Conservation (phyloP, 371 early-diverging fungal species). For the Mortierella sp. region DNA sequence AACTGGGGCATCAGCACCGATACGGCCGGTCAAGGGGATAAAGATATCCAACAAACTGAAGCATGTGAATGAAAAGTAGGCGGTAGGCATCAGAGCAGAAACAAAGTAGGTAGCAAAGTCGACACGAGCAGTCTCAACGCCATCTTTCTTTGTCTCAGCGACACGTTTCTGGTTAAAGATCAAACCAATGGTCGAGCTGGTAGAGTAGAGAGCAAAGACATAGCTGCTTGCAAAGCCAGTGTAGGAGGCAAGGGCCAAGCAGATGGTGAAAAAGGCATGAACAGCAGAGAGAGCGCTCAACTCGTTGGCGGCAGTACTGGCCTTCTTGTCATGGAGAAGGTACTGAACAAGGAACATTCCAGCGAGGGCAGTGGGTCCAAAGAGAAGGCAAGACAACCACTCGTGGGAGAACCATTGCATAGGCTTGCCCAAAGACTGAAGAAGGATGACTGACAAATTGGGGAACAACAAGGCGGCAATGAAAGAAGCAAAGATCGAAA, state of each 20-base stretch:
- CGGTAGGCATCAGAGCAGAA: constrained; percentile 56
- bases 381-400: constrained; percentile 70
- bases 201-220: constrained; percentile 39
- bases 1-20: constrained; percentile 77
- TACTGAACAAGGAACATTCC: constrained; percentile 66
- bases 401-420: constrained; percentile 79
- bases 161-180: constrained; percentile 28
- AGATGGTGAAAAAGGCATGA: constrained; percentile 32
- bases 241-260: constrained; percentile 32
- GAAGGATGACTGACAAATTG: constrained; percentile 59
- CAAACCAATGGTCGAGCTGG: constrained; percentile 35
- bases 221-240: constrained; percentile 44
- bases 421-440: constrained; percentile 61
- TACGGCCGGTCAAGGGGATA: constrained; percentile 82
- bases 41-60: constrained; percentile 73
- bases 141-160: constrained; percentile 22
- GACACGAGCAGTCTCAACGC: constrained; percentile 20
- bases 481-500: constrained; percentile 61
- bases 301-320: constrained; percentile 45
- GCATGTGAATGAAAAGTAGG: constrained; percentile 63
- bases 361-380: constrained; percentile 63
- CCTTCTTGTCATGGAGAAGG: constrained; percentile 47
- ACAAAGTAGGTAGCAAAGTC: constrained; percentile 61
- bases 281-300: constrained; percentile 36
- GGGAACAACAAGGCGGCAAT: constrained; percentile 61